Evolutionary conservation across 2,329 filamentous ascomycete species (phyloP).

Genomic region (Kalmusia sp.): DNA sequence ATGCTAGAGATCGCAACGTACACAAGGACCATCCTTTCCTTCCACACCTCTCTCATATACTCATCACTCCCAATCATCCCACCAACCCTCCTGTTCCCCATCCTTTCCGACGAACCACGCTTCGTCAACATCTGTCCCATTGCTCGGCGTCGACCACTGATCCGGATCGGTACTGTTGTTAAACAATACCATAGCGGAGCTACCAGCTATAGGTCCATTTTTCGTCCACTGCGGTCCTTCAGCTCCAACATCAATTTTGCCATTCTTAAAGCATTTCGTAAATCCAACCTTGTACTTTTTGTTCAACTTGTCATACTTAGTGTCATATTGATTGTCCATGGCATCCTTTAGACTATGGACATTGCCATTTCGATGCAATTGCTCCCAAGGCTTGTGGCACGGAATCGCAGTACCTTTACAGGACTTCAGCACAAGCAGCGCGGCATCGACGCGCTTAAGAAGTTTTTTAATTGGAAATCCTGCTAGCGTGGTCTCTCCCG

Average conservation of each 20-base stretch:
- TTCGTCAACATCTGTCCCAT: background rate
- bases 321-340: conserved; percentile 55
- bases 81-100: background rate
- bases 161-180: background rate
- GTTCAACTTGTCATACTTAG: background rate
- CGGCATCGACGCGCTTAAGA: conserved; percentile 55
- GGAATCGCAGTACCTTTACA: conserved; percentile 56
- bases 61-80: background rate
- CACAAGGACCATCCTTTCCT: too few relatives aligned
- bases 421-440: conserved; percentile 67
- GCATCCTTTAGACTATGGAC: conserved; percentile 62
- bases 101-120: background rate
- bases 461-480: conserved; percentile 13
- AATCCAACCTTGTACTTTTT: background rate
- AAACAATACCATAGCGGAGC: background rate
- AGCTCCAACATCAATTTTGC: background rate
- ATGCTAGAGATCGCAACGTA: too few relatives aligned
- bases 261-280: background rate
- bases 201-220: background rate
- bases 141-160: background rate
- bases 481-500: background rate
- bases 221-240: conserved; percentile 7
- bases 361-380: conserved; percentile 60
- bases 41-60: too few relatives aligned
- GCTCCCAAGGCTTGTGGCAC: conserved; percentile 64